Base-by-base conservation (phyloP, 441 rosid genomes). In the Populus hybrid region DNA sequence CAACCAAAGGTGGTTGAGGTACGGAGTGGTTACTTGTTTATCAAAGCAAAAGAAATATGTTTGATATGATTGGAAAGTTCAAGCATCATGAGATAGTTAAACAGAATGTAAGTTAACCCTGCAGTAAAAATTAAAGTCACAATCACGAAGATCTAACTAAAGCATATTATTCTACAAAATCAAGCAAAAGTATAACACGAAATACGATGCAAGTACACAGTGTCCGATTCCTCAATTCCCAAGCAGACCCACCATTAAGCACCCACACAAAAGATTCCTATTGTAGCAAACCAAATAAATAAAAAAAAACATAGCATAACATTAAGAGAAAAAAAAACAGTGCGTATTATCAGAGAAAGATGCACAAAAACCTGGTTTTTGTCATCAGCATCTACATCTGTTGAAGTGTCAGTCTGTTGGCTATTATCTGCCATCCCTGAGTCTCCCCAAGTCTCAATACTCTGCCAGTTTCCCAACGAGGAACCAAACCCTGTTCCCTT, bases 401-500 rank as follows among this genome's bases (percentile, higher is more conserved):
- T 93, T 66, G 98, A 93, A 85, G 98, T 93, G 91, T 93, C 99
- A 81, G 99, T 93, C 79, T 93, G 98, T 79, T 90, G 99, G 91
- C 98, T 91, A 82, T 88, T 88, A 84, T 91, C 95, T 50, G 91
- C 95, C 87, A 92, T 85, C 69, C 87, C 93, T 79, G 97, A 93
- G 67, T 95, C 98, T 26, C 89, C 93, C 98, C 99, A 92, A 80
- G 88, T 95, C 88, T 93, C 92, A 70, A 88, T 86, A 42, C 66
- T 53, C 78, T 30, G 32, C 61, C 87, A 87, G 70, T 83, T 91
- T 79, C 94, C 93, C 84, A 85, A 85, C 70, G 89, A 73, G 64
- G 82, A 84, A 70, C 77, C 90, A 72, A 81, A 32, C 36, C 84
- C 79, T 82, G 92, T 83, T 75, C 84, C 91, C 71, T 84, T 91